A percentile compares a stretch with the other conserved stretches of the same genome.
Conservation (phyloP, 495 filamentous ascomycete species). For the Hyaloscypha hepaticicola region DNA sequence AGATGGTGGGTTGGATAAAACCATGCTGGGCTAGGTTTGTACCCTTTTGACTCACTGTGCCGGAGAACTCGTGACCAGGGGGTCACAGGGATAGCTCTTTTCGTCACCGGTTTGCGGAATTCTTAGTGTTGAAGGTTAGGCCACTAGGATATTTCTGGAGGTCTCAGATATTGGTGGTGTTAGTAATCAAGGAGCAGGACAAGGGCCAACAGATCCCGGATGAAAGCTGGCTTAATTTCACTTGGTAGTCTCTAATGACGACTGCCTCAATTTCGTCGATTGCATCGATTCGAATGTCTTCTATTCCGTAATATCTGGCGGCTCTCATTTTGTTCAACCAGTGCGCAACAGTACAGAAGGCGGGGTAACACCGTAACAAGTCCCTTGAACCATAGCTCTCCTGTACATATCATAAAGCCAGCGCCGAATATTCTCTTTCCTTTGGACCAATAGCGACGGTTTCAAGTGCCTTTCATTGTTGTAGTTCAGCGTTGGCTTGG, state of each 20-base stretch:
- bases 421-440: neutral
- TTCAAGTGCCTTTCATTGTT: neutral
- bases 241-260: constrained; percentile 26
- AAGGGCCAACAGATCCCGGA: constrained; percentile 60
- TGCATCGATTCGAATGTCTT: constrained; percentile 44
- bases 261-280: constrained; percentile 40
- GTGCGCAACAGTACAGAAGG: constrained; percentile 2
- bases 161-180: constrained; percentile 36
- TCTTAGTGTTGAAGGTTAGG: constrained; percentile 53
- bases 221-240: constrained; percentile 52
- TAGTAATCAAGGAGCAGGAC: neutral
- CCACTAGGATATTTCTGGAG: constrained; percentile 61
- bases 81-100: constrained; percentile 53
- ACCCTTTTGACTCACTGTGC: constrained; percentile 49
- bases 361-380: neutral
- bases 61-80: constrained; percentile 65
- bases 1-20: constrained; percentile 57
- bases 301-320: constrained; percentile 42
- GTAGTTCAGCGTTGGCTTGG: neutral
- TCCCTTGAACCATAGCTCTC: neutral
- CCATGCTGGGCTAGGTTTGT: constrained; percentile 57
- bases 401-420: neutral
- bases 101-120: constrained; percentile 58
- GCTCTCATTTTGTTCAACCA: constrained; percentile 37
- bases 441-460: neutral